Base-by-base conservation (phyloP, 2,329 filamentous ascomycete species). In the Xylaria arbuscula region DNA sequence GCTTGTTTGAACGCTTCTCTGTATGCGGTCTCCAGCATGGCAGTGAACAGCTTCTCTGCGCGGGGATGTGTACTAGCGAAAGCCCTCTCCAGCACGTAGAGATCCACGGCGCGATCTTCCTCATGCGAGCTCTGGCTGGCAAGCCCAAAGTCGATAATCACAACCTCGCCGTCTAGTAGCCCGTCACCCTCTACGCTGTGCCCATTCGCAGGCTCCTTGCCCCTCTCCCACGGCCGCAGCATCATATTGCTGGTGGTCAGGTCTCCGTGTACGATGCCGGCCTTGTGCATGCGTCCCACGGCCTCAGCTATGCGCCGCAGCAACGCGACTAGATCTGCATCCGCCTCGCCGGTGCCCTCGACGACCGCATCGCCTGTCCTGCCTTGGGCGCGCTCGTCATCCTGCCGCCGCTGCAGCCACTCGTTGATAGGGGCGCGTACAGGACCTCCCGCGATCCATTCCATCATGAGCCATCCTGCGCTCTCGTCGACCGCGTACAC, bases 231-330 rank as follows among this genome's bases (percentile, higher is more conserved):
- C 15, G 85, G 84, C 68, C 88, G 80, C 73, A 98, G 78, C 91
- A 99, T 98, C 83, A 99, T 86, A 81, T 99, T 99, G 82, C 94
- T 98, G 71, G 94, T 99, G 69, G 96, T 99, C 82, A 99, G 81
- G 82, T 99, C 96, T 48, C 96, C 96, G 82, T 99, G 96, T 67
- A 97, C 90, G 64, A 98, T 88, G 17, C 95, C 95, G n/a, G 89
- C 86, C 63, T 86, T 87, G 83, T 99, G 96, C 84, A 99, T 83
- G 63, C 80, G 86, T 8, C 92, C 94, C 17, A 97, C 87, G 1
- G 90, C 89, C 5, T 79, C 77, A 0, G 93, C 94, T 68, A 97
- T 89, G 71, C 87, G 85, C 55, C 84, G 81, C 88, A 97, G 89
- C 69, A 97, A 81, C 13, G 78, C 83, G 54, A 86, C 82, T 17